Conservation (phyloP, 1,139 yeast genomes). For the Protomyces macrosporus region DNA sequence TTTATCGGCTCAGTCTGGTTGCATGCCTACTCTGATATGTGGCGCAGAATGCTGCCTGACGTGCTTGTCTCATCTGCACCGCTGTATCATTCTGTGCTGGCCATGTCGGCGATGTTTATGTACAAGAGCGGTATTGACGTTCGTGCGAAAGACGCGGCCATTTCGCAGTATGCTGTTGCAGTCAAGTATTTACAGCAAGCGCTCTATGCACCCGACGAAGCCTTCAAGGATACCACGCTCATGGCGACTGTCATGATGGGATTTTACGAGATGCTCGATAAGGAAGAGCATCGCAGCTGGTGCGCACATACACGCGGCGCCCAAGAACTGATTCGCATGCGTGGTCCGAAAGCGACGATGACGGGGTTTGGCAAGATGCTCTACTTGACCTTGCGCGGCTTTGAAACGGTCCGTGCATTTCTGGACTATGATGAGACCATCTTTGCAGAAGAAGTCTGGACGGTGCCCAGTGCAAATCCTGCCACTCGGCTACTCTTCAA, state of each 20-base stretch:
- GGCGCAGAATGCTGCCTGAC: conserved; percentile 5
- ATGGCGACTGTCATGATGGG: conserved; percentile 24
- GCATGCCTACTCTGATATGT: conserved; percentile 10
- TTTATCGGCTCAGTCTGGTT: conserved; percentile 17
- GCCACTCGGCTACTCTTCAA: not conserved
- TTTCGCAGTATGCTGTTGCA: conserved; percentile 6
- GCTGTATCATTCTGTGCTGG: conserved; percentile 29
- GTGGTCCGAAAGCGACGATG: not conserved
- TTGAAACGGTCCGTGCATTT: conserved; percentile 14
- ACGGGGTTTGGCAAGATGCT: conserved; percentile 13
- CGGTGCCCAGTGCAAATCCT: not conserved
- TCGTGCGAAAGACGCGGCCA: conserved; percentile 9
- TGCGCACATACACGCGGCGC: conserved; percentile 17
- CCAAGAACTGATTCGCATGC: conserved; percentile 12
- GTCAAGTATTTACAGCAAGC: conserved; percentile 12
- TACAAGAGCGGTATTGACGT: conserved; percentile 2
- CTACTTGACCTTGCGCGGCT: conserved; percentile 12
- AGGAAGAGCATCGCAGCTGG: conserved; percentile 13
- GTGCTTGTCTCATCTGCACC: conserved; percentile 16
- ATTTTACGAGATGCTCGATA: conserved; percentile 21
- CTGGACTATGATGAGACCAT: conserved; percentile 7
- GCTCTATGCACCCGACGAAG: conserved; percentile 1
- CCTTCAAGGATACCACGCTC: conserved; percentile 12
- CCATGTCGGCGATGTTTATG: conserved; percentile 29
- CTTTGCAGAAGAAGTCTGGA: conserved; percentile 19